Percentiles rank a stretch among this genome's conserved stretches.
Evolutionary conservation across 2,329 filamentous ascomycete genomes (phyloP).

Genomic region (Rutstroemia sydowiana): DNA sequence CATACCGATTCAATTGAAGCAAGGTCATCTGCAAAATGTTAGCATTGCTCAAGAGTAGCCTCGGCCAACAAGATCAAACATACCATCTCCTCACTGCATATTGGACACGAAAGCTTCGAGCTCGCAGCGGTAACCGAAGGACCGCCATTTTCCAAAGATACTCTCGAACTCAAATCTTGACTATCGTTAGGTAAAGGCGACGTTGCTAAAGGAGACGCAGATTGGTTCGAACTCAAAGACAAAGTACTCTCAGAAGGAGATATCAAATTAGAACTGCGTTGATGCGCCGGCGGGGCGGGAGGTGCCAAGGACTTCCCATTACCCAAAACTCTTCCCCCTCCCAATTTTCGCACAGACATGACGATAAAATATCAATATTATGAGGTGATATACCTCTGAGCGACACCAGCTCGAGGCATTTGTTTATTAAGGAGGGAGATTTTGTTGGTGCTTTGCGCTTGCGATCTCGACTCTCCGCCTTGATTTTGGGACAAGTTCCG

Average conservation of each 20-base stretch:
- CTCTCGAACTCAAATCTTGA: slow-evolving; percentile 74
- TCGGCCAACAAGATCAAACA: slow-evolving; percentile 4
- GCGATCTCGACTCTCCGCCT: neutral
- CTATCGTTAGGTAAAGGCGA: slow-evolving; percentile 62
- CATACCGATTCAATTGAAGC: slow-evolving; percentile 76
- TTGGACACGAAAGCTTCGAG: slow-evolving; percentile 81
- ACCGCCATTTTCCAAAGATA: slow-evolving; percentile 60
- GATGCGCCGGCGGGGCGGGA: slow-evolving; percentile 39
- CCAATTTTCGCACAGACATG: slow-evolving; percentile 82
- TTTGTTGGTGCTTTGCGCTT: slow-evolving; percentile 1
- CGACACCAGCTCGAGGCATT: slow-evolving; percentile 22
- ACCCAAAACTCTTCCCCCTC: slow-evolving; percentile 85
- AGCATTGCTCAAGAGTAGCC: slow-evolving; percentile 13
- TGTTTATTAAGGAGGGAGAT: neutral
- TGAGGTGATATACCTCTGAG: slow-evolving; percentile 16
- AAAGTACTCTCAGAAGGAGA: slow-evolving; percentile 62
- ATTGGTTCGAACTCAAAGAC: slow-evolving; percentile 70
- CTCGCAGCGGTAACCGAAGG: slow-evolving; percentile 46
- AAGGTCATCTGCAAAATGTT: slow-evolving; percentile 64
- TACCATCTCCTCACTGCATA: slow-evolving; percentile 98
- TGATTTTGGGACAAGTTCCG: neutral
- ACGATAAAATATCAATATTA: slow-evolving; percentile 18
- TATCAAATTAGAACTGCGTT: slow-evolving; percentile 35
- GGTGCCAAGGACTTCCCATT: slow-evolving; percentile 77
- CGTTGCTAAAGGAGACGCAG: slow-evolving; percentile 44